phyloP scores from a whole-genome alignment of 2,329 filamentous ascomycete genomes.

The Curvularia sp. region DNA sequence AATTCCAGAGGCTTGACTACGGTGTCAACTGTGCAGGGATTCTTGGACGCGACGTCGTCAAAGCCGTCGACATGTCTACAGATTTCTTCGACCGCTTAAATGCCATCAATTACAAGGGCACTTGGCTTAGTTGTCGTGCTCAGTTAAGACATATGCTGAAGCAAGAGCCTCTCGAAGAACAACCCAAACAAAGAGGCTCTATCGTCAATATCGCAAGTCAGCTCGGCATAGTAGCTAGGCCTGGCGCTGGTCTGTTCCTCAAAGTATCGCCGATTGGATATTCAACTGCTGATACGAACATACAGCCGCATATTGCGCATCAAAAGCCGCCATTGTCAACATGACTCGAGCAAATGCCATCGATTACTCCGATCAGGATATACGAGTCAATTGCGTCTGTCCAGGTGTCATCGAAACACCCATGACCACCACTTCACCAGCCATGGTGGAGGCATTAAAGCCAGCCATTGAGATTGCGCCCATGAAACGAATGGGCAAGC shows the following conservation, averaged over 20 bases:
- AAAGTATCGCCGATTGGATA: not conserved
- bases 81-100: slow-evolving; percentile 63
- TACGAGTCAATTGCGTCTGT: slow-evolving; percentile 68
- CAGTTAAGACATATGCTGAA: slow-evolving; percentile 60
- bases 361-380: slow-evolving; percentile 59
- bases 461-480: slow-evolving; percentile 57
- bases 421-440: slow-evolving; percentile 33
- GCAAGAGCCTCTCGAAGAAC: slow-evolving; percentile 58
- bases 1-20: slow-evolving; percentile 62
- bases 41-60: slow-evolving; percentile 51
- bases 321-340: slow-evolving; percentile 65
- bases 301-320: slow-evolving; percentile 63
- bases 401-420: slow-evolving; percentile 60
- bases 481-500: slow-evolving; percentile 56
- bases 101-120: slow-evolving; percentile 64
- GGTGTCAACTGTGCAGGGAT: slow-evolving; percentile 64
- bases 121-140: slow-evolving; percentile 63
- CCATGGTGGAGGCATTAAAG: slow-evolving; percentile 44
- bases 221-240: slow-evolving; percentile 53
- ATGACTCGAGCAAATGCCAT: slow-evolving; percentile 66
- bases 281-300: not conserved
- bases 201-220: slow-evolving; percentile 65
- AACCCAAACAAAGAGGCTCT: slow-evolving; percentile 48
- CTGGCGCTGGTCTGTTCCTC: slow-evolving; percentile 31
- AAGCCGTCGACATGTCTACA: slow-evolving; percentile 57